Base-by-base conservation (phyloP, 2,329 filamentous ascomycete genomes). In the Hortaea sp. region DNA sequence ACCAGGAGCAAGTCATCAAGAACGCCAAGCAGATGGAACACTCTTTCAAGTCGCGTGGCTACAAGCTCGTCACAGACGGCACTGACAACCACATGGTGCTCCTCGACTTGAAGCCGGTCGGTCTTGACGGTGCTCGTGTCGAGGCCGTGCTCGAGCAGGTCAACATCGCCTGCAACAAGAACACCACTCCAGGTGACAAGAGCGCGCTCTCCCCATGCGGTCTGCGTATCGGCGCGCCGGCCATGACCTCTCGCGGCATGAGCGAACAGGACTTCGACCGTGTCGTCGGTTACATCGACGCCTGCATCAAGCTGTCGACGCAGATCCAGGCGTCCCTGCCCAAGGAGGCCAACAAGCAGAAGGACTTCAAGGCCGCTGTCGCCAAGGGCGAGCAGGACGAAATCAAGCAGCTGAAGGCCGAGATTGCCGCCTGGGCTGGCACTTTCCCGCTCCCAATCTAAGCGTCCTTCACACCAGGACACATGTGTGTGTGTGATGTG, bases 141-240 rank as follows among this genome's bases (percentile, higher is more conserved):
- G 92, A 98, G 78, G 84, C 87, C 52, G 85, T 98, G 49, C 83
- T 98, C 13, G 92, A 98, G 76, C 85, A 94, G 69, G 92, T 95
- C 72, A 94, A 95, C 77, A 94, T 98, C 68, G 89, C 92, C 52
- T 94, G 88, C 80, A 98, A 98, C 82, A 98, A 98, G 82, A 98
- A 98, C 81, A 84, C 87, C 50, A 92, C 95, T 49, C 92, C 92
- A 37, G 92, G 92, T 31, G 92, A 98, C 78, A 95, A 94, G 78
- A 94, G 87, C 49, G 92, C 92, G 42, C 79, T 98, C 57, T 95
- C 88, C 54, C 92, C 92, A 45, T 88, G 83, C 63, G 92, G 92
- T 75, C 83, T 98, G 68, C 88, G 92, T 59, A 94, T 98, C 61
- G 92, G 92, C 63, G 92, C 89, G 40, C 92, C 92, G 41, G 92